Evolutionary conservation across 768 basidiomycete genomes (phyloP), one percentile per base, ranked within the genome.

Genomic region (Pluteus cervinus): DNA sequence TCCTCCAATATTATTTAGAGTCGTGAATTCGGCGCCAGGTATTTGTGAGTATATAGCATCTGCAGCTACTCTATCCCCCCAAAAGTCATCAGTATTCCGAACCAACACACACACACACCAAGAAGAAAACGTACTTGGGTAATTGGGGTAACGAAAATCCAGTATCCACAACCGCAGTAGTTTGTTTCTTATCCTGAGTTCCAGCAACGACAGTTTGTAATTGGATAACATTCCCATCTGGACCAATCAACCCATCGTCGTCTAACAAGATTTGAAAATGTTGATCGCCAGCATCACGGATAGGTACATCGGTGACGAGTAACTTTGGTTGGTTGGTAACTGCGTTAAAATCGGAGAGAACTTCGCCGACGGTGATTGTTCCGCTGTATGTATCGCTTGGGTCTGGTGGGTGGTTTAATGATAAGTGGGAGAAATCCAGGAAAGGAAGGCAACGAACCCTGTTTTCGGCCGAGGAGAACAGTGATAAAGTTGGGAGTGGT

Each of bases 71-170:
- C 76, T 75, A 52, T 7, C 36, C n/a, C 34, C 29, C 23, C 3
- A 34, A 25, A 6, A 36, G n/a, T 34, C 46, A 41, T 44, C 47
- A 50, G 20, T 32, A 41, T 26, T 43, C 41, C 33, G 36, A 33
- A 49, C 26, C 17, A 21, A 26, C 33, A 24, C 46, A 20, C 18
- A 39, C 14, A 43, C 28, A 12, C 3, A 8, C 29, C 40, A 26
- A 42, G 33, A 37, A 14, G 33, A 31, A 14, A 2, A 52, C 62
- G 31, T 52, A 75, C 74, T 60, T 45, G 35, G 78, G 66, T 25
- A 83, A 66, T 51, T 84, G 82, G 9, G 79, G 71, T 2, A 84
- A 60, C 0, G 79, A 69, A 53, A 81, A 85, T 0, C 85, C 84
- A 4, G 79, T 77, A 51, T 87, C 85, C 21, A 86, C 60, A 3